Conservation (phyloP, 768 basidiomycete genomes). For the Mycena kentingensis region DNA sequence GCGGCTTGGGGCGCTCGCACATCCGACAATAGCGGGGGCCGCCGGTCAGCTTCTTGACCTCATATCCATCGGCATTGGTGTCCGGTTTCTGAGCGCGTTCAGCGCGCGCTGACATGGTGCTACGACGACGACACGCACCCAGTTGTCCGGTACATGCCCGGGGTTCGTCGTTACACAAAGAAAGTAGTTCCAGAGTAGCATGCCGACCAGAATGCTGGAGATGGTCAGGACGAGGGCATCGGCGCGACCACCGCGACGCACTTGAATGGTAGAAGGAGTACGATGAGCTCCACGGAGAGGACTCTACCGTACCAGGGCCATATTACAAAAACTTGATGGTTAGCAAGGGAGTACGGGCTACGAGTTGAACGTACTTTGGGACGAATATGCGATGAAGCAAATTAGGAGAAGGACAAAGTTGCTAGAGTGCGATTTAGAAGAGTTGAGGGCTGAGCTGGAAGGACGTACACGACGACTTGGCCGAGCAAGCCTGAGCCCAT, state of each 20-base stretch:
- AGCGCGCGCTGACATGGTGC: not conserved
- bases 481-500: too few relatives aligned
- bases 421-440: slow-evolving; percentile 9
- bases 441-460: not conserved
- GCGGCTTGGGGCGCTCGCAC: slow-evolving; percentile 85
- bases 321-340: slow-evolving; percentile 82
- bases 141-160: slow-evolving; percentile 73
- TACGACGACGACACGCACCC: slow-evolving; percentile 55
- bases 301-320: slow-evolving; percentile 89
- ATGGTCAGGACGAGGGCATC: slow-evolving; percentile 11
- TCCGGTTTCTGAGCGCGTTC: slow-evolving; percentile 66
- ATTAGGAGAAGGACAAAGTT: slow-evolving; percentile 71
- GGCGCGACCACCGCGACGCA: slow-evolving; percentile 39
- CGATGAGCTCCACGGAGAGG: slow-evolving; percentile 72
- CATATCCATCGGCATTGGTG: slow-evolving; percentile 68
- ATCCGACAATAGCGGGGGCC: slow-evolving; percentile 83
- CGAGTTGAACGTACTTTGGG: too few relatives aligned
- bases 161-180: slow-evolving; percentile 83
- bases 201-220: slow-evolving; percentile 66
- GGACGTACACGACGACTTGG: too few relatives aligned
- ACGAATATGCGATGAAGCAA: slow-evolving; percentile 84
- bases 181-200: slow-evolving; percentile 89
- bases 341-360: too few relatives aligned
- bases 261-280: slow-evolving; percentile 90
- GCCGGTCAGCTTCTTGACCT: slow-evolving; percentile 89